Evolutionary conservation across 148 eudicot species (phyloP), one percentile per base, ranked within the genome.

Genomic region (Beta vulgaris): DNA sequence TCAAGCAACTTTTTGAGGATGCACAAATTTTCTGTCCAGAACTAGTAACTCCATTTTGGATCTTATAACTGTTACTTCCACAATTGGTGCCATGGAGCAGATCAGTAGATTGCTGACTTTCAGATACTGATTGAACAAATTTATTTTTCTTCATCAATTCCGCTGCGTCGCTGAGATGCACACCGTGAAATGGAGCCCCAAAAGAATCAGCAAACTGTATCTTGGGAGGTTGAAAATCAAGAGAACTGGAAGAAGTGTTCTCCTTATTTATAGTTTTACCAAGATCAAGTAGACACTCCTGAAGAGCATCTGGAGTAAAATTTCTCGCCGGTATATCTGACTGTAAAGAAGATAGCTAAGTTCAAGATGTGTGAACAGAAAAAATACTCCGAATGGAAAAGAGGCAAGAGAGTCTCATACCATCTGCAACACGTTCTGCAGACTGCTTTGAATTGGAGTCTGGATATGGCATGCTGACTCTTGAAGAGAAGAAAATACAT

Each of bases 401-500:
- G 67, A 58, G 62, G 40, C 36, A 76, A 77, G 73, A 76, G 61
- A 75, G 81, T 79, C 46, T 29, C 53, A 34, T 82, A 88, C 97
- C 92, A 81, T 43, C 49, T 86, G 85, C n/a, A 79, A 46, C 57
- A 83, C 76, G 58, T 73, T 53, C 65, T 77, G 90, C 54, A 72
- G 73, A 68, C 77, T 43, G 82, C 60, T 71, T 34, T 63, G 76
- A n/a, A 68, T 36, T 19, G 75, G 71, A 68, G 74, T 75, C 71
- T 65, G 75, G 60, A 69, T 25, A 76, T 68, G 78, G 54, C 67
- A 77, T 59, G 74, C 67, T 46, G 78, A 78, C 77, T 81, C 88
- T 78, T 85, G 91, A 54, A 83, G 78, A 34, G 86, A 71, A 40
- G 82, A 82, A 78, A 93, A 88, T 54, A 76, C 32, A 68, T 84